Conservation (phyloP, 768 basidiomycete species). For the Chiua virens region DNA sequence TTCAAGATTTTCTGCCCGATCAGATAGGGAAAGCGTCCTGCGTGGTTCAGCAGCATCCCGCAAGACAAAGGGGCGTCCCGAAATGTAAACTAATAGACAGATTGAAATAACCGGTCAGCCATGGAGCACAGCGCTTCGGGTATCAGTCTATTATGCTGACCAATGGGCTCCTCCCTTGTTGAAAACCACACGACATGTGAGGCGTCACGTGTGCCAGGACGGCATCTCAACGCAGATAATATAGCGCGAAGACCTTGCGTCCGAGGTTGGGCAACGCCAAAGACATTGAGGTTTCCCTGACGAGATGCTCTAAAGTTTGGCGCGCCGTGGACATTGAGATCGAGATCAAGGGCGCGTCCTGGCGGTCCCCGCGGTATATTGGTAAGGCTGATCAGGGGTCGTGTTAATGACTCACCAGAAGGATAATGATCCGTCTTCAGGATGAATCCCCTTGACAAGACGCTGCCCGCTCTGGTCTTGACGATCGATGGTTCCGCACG, state of each 20-base stretch:
- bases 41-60: conserved; percentile 85
- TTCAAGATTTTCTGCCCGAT: conserved; percentile 93
- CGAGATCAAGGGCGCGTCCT: conserved; percentile 89
- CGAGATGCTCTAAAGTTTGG: conserved; percentile 91
- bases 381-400: background rate
- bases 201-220: conserved; percentile 60
- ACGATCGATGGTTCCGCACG: conserved; percentile 74
- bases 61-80: conserved; percentile 89
- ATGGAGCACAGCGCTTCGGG: background rate
- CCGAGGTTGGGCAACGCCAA: conserved; percentile 94
- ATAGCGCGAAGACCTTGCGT: conserved; percentile 90
- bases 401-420: conserved; percentile 47
- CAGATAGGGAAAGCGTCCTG: conserved; percentile 75
- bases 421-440: conserved; percentile 92
- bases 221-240: conserved; percentile 76
- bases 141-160: conserved; percentile 43
- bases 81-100: conserved; percentile 64
- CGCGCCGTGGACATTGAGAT: conserved; percentile 90
- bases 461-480: conserved; percentile 80
- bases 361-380: background rate
- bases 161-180: conserved; percentile 92
- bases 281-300: conserved; percentile 82
- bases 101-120: background rate
- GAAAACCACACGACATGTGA: conserved; percentile 94
- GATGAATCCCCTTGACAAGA: conserved; percentile 86